Evolutionary conservation across 1,284 basidiomycete species (phyloP), one percentile per base, ranked within the genome.

Genomic region (Cryptococcus maquisensis): DNA sequence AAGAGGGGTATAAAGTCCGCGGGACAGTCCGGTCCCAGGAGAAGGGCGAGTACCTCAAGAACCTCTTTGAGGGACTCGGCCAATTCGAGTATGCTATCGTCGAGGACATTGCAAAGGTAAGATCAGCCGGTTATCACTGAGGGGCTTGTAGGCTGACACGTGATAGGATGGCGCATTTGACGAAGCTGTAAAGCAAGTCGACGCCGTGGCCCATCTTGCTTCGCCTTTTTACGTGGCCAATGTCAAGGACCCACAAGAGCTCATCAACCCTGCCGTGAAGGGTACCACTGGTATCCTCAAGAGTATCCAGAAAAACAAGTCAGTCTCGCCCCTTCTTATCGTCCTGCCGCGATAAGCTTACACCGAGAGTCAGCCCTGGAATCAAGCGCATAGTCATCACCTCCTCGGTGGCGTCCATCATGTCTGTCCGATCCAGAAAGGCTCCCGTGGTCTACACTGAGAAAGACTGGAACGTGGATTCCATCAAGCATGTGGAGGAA

Each of bases 331-430:
- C 24, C 20, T 38, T 40, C 24, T 47, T 32, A 41, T 51, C 10
- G 26, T 7, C 42, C 39, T 4, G 24, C 15, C n/a, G 49, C 10
- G 21, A 15, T 8, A 15, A 48, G 20, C 7, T 18, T 8, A 18
- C 9, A 43, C 48, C 16, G 49, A 24, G 2, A 3, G 16, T 13
- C 53, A 73, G 79, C 56, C 65, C 79, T 21, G 61, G 69, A 20
- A 78, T 88, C 53, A 81, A 83, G 68, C 82, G 87, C 2, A 77
- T 90, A 41, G 83, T 90, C 48, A 73, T 89, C 55, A 86, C 85
- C 37, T 82, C 82, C 1, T 86, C 86, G 0, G 79, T 76, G 42
- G 83, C 81, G 0, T 73, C 84, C 3, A 72, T 86, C 54, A 57
- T 81, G 39, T 56, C 43, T 47, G 51, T 48, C 41, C 56, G 50